phyloP scores from a whole-genome alignment of 2,329 filamentous ascomycete species.

The Ampelomyces quisqualis region DNA sequence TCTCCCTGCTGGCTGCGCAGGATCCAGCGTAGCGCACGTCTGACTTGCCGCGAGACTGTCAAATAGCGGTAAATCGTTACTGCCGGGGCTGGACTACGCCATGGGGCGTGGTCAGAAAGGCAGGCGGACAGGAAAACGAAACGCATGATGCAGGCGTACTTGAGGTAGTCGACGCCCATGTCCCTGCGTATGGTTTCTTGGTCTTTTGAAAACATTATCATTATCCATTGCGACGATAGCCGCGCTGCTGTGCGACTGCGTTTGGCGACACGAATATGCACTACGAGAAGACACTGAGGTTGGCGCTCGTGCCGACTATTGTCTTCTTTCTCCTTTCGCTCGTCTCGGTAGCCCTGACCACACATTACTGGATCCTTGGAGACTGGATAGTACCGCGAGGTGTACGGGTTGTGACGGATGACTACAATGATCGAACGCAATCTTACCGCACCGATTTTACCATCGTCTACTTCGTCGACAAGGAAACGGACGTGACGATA shows the following conservation, averaged over 20 bases:
- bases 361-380: slow-evolving; percentile 34
- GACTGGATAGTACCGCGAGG: slow-evolving; percentile 30
- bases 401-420: slow-evolving; percentile 16
- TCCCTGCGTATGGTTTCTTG: slow-evolving; percentile 8
- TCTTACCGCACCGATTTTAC: slow-evolving; percentile 24
- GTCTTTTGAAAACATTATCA: slow-evolving; percentile 4
- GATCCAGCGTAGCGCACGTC: slow-evolving; percentile 12
- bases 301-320: slow-evolving; percentile 26
- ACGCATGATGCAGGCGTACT: slow-evolving; percentile 8
- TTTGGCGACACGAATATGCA: slow-evolving; percentile 15
- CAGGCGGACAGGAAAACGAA: slow-evolving; percentile 7
- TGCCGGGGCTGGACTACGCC: slow-evolving; percentile 8
- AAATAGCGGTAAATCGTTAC: slow-evolving; percentile 12
- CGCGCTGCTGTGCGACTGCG: slow-evolving; percentile 5
- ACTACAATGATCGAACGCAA: slow-evolving; percentile 20
- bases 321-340: slow-evolving; percentile 32
- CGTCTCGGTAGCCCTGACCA: slow-evolving; percentile 30
- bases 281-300: slow-evolving; percentile 23
- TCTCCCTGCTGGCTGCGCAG: slow-evolving; percentile 4
- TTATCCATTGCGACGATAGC: slow-evolving; percentile 7
- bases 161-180: slow-evolving; percentile 15
- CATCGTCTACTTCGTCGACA: slow-evolving; percentile 28
- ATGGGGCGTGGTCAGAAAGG: slow-evolving; percentile 1
- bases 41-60: slow-evolving; percentile 4
- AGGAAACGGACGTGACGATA: slow-evolving; percentile 31